phyloP scores from a whole-genome alignment of 1,139 yeast genomes.

The Debaryomycetaceae sp. region DNA sequence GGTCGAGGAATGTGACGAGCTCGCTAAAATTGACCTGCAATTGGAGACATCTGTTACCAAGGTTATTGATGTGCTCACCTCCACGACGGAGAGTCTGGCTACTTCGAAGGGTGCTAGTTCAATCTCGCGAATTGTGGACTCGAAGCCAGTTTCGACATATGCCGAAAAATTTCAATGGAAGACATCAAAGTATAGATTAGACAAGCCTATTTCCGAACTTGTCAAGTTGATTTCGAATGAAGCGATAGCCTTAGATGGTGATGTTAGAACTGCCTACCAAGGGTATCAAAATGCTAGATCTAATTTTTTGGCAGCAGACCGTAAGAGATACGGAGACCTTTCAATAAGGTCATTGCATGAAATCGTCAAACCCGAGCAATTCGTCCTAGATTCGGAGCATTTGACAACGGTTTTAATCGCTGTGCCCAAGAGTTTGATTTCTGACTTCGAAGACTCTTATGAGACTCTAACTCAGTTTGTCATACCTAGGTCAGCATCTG shows the following conservation, averaged over 20 bases:
- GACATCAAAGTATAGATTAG: constrained; percentile 77
- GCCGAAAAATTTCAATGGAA: constrained; percentile 84
- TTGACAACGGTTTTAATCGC: constrained; percentile 80
- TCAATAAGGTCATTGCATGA: constrained; percentile 89
- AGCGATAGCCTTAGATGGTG: constrained; percentile 77
- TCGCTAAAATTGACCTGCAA: constrained; percentile 75
- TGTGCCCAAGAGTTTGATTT: constrained; percentile 65
- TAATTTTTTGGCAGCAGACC: constrained; percentile 80
- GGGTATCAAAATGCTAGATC: constrained; percentile 79
- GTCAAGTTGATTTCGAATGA: constrained; percentile 70
- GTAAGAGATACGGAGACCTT: constrained; percentile 90
- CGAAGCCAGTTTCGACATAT: constrained; percentile 49
- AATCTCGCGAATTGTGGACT: constrained; percentile 31
- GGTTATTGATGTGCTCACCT: constrained; percentile 65
- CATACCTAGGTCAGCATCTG: constrained; percentile 83
- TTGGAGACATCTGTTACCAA: constrained; percentile 66
- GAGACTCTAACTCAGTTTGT: constrained; percentile 79
- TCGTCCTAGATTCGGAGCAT: constrained; percentile 82
- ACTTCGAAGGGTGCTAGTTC: constrained; percentile 8
- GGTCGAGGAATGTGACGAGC: constrained; percentile 87
- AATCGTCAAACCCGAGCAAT: constrained; percentile 78
- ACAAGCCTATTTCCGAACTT: constrained; percentile 75
- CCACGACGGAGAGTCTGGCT: constrained; percentile 41
- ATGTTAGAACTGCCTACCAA: constrained; percentile 68
- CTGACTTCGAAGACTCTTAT: constrained; percentile 63